Percentiles rank a stretch among this genome's conserved stretches.
These are phyloP conservation scores for Alternaria triticimaculans DNA, from an alignment of 2,329 filamentous ascomycete species.

Conservation along the genomic window DNA sequence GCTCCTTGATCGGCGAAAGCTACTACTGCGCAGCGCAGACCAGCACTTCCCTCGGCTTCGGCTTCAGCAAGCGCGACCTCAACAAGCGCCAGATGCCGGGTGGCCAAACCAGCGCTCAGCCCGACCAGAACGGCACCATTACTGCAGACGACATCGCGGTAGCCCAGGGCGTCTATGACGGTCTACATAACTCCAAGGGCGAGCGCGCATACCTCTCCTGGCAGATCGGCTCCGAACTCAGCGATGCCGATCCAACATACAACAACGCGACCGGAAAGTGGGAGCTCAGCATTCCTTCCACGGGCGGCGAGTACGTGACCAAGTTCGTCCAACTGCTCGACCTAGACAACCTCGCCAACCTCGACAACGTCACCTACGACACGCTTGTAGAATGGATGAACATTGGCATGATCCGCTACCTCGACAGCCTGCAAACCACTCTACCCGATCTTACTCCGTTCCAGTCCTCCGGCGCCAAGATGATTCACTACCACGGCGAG, in stretches of 20 bases:
- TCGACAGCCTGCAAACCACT: slow-evolving; percentile 61
- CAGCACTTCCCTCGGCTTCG: slow-evolving; percentile 24
- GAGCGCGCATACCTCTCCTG: slow-evolving; percentile 53
- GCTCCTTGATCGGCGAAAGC: slow-evolving; percentile 54
- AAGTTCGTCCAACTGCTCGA: slow-evolving; percentile 51
- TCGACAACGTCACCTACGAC: slow-evolving; percentile 60
- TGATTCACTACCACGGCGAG: slow-evolving; percentile 66
- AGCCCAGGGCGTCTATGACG: slow-evolving; percentile 36
- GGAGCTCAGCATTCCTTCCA: slow-evolving; percentile 41
- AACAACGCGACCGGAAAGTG: slow-evolving; percentile 42
- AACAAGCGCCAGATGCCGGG: slow-evolving; percentile 11
- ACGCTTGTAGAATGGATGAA: slow-evolving; percentile 63
- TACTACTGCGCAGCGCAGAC: slow-evolving; percentile 52
- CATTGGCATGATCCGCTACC: slow-evolving; percentile 56
- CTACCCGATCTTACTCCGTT: slow-evolving; percentile 61
- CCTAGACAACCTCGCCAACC: slow-evolving; percentile 27
- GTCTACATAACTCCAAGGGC: slow-evolving; percentile 51
- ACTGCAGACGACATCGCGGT: slow-evolving; percentile 39
- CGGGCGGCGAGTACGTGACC: slow-evolving; percentile 53
- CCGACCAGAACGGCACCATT: slow-evolving; percentile 44
- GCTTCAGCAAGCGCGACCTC: slow-evolving; percentile 20
- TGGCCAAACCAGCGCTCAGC: slow-evolving; percentile 18
- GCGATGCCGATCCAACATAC: slow-evolving; percentile 47
- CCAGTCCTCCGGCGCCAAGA: slow-evolving; percentile 59
- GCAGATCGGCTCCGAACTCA: slow-evolving; percentile 39